Conservation (phyloP, 805 yeast species). For the Monosporozyma servazzii region DNA sequence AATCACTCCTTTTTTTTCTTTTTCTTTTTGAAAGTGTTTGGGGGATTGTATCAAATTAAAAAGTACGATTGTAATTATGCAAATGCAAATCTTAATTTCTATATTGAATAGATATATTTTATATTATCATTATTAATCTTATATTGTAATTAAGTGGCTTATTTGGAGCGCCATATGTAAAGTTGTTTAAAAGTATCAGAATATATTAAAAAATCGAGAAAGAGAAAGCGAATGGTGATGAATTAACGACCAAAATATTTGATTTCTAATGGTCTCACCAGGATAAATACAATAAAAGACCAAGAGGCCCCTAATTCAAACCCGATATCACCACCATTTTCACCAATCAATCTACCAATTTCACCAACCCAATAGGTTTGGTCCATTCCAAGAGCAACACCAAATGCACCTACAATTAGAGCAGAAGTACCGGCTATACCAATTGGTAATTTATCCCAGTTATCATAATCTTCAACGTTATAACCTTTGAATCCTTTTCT, state of each 20-base stretch:
- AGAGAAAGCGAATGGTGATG: not conserved
- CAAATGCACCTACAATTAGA: slow-evolving; percentile 76
- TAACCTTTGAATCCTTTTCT: slow-evolving; percentile 46
- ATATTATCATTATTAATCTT: too few species aligned
- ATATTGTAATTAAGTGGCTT: too few species aligned
- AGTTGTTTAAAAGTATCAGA: slow-evolving; percentile 34
- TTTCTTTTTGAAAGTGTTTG: too few species aligned
- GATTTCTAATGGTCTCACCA: slow-evolving; percentile 54
- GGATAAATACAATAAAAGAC: slow-evolving; percentile 51
- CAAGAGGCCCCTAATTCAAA: slow-evolving; percentile 67
- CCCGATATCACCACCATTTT: slow-evolving; percentile 76
- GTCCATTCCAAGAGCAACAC: slow-evolving; percentile 79
- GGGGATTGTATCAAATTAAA: too few species aligned
- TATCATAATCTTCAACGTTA: slow-evolving; percentile 52
- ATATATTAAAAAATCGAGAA: slow-evolving; percentile 19
- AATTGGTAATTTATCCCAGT: slow-evolving; percentile 50
- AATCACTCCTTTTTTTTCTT: too few species aligned
- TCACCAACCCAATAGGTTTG: slow-evolving; percentile 80
- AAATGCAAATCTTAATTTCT: too few species aligned
- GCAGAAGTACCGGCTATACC: slow-evolving; percentile 75
- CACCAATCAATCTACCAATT: slow-evolving; percentile 52
- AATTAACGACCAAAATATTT: slow-evolving; percentile 42
- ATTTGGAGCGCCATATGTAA: too few species aligned
- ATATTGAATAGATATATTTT: too few species aligned
- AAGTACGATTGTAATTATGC: too few species aligned